Evolutionary conservation across 176 grass and related monocot genomes (phyloP), one percentile per base, ranked within the genome.

Genomic region (Guadua angustifolia): DNA sequence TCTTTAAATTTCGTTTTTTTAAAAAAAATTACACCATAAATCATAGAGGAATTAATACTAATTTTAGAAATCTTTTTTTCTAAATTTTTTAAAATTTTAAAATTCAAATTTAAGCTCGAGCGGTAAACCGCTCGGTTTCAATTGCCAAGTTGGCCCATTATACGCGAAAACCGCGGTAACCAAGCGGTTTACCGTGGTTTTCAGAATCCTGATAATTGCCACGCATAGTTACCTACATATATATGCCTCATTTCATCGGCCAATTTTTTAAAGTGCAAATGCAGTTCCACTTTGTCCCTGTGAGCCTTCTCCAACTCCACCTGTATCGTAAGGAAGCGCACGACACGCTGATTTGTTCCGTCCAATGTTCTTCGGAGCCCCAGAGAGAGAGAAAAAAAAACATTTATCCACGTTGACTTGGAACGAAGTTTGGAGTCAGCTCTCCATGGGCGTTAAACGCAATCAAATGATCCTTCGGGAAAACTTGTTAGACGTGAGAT

Each of bases 241-340:
- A 60, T 32, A n/a, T 1, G 5, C 44, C 80, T 58, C 26, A 16
- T 78, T 32, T 49, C 29, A 50, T 74, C 80, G 69, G 75, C 82
- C 68, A 33, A 9, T 35, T 44, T 50, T 39, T 60, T 43, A 2
- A 63, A 64, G 19, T 10, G 40, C 81, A 80, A 52, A 81, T 81
- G 82, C 29, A 13, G 51, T 32, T 13, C 25, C 61, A 10, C 59
- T 51, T 60, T 52, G 51, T 85, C 71, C 77, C 56, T 18, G 63
- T 13, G 33, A 69, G 51, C 21, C 69, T 57, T 51, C 73, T 63
- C 33, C 40, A 51, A 44, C 35, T 59, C 73, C 76, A 36, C 81
- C 49, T 68, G 38, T 53, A 63, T 76, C 18, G 5, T 13, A 81
- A 85, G 18, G 18, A 79, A 80, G 13, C 9, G 21, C 14, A 4